Percentiles rank a stretch among this genome's conserved stretches.
phyloP scores from a whole-genome alignment of 2,329 filamentous ascomycete species.

The Verticillium nubilum region DNA sequence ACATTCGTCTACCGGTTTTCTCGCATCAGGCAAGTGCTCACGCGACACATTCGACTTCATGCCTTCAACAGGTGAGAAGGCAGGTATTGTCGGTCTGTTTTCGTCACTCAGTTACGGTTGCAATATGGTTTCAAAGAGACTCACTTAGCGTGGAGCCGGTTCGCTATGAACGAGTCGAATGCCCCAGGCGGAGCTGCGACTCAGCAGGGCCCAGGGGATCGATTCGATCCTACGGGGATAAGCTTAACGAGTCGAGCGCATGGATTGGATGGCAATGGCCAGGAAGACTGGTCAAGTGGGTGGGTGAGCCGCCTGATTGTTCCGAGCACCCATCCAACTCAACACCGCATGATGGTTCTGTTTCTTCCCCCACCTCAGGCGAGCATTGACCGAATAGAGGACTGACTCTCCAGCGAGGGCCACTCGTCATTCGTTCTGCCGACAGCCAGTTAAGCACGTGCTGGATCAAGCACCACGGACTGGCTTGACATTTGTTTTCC shows the following conservation, averaged over 20 bases:
- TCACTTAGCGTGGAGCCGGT: not conserved
- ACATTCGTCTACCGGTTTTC: not conserved
- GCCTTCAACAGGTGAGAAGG: not conserved
- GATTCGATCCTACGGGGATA: not conserved
- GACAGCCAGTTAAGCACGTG: not conserved
- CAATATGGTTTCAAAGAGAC: not conserved
- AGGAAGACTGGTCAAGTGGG: not conserved
- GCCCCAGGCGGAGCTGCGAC: not conserved
- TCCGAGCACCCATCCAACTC: not conserved
- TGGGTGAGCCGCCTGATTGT: not conserved
- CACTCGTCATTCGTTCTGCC: not conserved
- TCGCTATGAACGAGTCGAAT: not conserved
- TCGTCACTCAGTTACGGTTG: not conserved
- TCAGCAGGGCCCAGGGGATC: not conserved
- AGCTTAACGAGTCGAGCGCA: not conserved
- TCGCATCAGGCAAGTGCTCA: not conserved
- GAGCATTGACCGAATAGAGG: not conserved
- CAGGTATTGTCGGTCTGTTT: not conserved
- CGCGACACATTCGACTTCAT: not conserved
- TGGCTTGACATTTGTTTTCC: not conserved
- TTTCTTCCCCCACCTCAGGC: not conserved
- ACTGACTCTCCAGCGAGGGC: not conserved
- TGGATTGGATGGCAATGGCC: not conserved
- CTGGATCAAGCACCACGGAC: not conserved
- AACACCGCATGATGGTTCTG: not conserved